Conservation (phyloP, 225 moss, liverwort and hornwort species). For the Straminergon stramineum region DNA sequence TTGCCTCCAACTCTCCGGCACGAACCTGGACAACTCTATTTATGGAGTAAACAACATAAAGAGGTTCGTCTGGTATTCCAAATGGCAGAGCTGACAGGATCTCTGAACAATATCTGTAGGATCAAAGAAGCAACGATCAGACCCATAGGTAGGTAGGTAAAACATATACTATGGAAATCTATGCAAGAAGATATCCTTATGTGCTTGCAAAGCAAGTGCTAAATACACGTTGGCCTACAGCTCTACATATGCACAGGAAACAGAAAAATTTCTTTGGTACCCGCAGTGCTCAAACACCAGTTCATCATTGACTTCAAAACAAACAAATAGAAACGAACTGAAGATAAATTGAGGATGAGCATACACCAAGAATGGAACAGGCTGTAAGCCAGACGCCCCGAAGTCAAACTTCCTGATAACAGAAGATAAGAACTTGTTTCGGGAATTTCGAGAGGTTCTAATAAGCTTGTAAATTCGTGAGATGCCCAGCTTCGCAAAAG, state of each 20-base stretch:
- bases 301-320: neutral
- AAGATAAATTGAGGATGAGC: conserved; percentile 1
- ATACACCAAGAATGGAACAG: conserved; percentile 75
- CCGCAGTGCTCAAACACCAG: neutral
- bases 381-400: conserved; percentile 55
- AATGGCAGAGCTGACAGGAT: conserved; percentile 78
- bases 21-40: conserved; percentile 92
- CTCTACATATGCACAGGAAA: neutral
- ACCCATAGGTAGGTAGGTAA: neutral
- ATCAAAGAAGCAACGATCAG: conserved; percentile 5
- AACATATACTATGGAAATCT: neutral
- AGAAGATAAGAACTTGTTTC: conserved; percentile 87
- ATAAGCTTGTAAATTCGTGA: conserved; percentile 93
- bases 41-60: conserved; percentile 77
- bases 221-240: neutral
- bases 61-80: conserved; percentile 80
- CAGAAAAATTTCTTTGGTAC: neutral
- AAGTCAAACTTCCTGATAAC: conserved; percentile 87
- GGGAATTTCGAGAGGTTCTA: conserved; percentile 59
- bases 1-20: conserved; percentile 87
- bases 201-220: neutral
- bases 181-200: neutral
- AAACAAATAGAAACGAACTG: neutral
- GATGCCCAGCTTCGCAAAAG: conserved; percentile 76
- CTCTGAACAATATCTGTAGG: conserved; percentile 76